Base-by-base conservation (phyloP, 768 basidiomycete genomes). In the Trametes villosa region DNA sequence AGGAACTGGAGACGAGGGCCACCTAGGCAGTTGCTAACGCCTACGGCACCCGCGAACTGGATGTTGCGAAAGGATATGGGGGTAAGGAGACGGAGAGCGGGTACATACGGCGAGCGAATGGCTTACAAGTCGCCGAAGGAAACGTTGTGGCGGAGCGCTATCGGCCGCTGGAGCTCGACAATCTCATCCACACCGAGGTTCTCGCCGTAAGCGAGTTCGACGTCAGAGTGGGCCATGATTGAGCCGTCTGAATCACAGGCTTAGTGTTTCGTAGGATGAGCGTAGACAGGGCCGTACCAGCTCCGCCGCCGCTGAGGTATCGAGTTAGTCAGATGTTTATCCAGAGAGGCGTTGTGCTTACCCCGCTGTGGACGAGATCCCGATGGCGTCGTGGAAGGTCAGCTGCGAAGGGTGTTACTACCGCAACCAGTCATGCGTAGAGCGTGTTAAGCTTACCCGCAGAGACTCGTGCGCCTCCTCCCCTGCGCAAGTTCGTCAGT, bases 11-110 rank as follows among this genome's bases (percentile, higher is more conserved):
- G 53, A 4, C 57, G 66, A 13, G 70, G 66, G 26, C 53, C 50
- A 30, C 68, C 68, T 26, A 57, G 60, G 15, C 67, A 66, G 49
- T 68, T 70, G 13, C 66, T 47, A 26, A 64, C 36, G 15, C 46
- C 69, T 17, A 68, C 69, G 6, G 72, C 69, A 3, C 64, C 67
- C 2, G 67, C 68, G 65, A 72, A 73, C 34, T 69, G 68, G 51
- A 74, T 70, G 51, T 56, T 73, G 13, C n/a, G n/a, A n/a, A n/a
- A n/a, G n/a, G n/a, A n/a, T n/a, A n/a, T 15, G 1, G 5, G 18
- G 6, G 4, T 29, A 42, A n/a, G 4, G 2, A 9, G 22, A 27
- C 38, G 8, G 38, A 17, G 11, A 29, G 24, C 26, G 7, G 5
- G 18, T 4, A 18, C 24, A 29, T 9, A 34, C 22, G n/a, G 6